Base-by-base conservation (phyloP, 768 basidiomycete species). In the Neoboletus subvelutipes region DNA sequence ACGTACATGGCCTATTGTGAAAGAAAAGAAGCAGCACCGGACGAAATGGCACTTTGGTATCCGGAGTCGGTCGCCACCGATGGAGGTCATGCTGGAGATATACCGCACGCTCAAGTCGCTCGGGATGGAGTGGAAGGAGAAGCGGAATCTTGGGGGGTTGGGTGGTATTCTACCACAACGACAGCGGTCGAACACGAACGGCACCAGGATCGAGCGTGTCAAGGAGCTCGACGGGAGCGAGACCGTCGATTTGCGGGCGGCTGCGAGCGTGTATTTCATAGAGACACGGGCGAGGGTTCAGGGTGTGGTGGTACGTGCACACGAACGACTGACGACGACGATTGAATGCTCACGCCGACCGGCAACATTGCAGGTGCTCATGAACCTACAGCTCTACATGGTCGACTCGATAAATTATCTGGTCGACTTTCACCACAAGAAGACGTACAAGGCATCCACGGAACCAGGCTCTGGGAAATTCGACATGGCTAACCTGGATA, bases 61-160 rank as follows among this genome's bases (percentile, higher is more conserved):
- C 40, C 83, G 97, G 33, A 94, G 92, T 64, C 81, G 95, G 57
- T 90, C 87, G 56, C 92, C 94, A 33, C 97, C 95, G 22, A 96
- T 98, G 92, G 97, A 99, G 72, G 96, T 99, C 24, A 98, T 99
- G 95, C 76, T 97, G 26, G 96, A 98, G 80, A 97, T 99, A 50
- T 98, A 99, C 74, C 79, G 91, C 59, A 97, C 95, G 42, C 76
- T 99, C 49, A 88, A 89, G 74, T 78, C 86, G 57, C 78, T 98
- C 20, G 92, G 89, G 17, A 96, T 98, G 92, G 93, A 99, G 73
- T 99, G 97, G 97, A 92, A 92, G 71, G 86, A 90, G 76, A 97
- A 97, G 79, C 82, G 81, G 60, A 84, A 84, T 57, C 72, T 92
- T 2, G 90, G 89, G 1, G 86, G 88, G 5, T 67, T 92, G 29